Evolutionary conservation across 192 early-diverging fungal species (phyloP).

Genomic region (Coemansia reversa): DNA sequence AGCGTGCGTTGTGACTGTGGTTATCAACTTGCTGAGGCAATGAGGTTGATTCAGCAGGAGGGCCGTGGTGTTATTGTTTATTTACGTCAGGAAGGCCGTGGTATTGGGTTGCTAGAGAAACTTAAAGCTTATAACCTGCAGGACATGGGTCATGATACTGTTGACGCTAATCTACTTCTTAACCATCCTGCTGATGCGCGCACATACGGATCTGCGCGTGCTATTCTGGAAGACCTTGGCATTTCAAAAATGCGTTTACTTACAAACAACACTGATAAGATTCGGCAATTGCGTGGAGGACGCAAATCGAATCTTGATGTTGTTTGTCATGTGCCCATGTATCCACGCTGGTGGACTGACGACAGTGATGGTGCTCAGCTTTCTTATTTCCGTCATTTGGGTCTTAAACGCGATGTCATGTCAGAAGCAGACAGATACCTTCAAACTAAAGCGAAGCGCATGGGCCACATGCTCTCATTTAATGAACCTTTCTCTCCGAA

Average conservation of each 20-base stretch:
- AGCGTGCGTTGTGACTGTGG: slow-evolving; percentile 94
- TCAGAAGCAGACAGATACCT: slow-evolving; percentile 81
- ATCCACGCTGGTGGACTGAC: slow-evolving; percentile 80
- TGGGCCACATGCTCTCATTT: slow-evolving; percentile 79
- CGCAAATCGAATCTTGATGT: slow-evolving; percentile 61
- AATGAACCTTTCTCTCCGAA: slow-evolving; percentile 15
- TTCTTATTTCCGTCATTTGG: slow-evolving; percentile 34
- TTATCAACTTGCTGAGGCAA: slow-evolving; percentile 89
- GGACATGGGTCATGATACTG: slow-evolving; percentile 93
- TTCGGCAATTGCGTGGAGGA: slow-evolving; percentile 68
- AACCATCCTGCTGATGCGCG: slow-evolving; percentile 92
- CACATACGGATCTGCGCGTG: slow-evolving; percentile 84
- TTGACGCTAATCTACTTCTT: slow-evolving; percentile 85
- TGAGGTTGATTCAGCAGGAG: slow-evolving; percentile 80
- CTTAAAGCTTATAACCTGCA: slow-evolving; percentile 96
- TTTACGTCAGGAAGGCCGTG: slow-evolving; percentile 92
- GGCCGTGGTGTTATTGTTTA: slow-evolving; percentile 94
- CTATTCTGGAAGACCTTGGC: slow-evolving; percentile 83
- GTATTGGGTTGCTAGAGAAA: slow-evolving; percentile 93
- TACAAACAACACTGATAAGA: slow-evolving; percentile 97
- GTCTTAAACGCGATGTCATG: slow-evolving; percentile 37
- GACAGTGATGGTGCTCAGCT: slow-evolving; percentile 22
- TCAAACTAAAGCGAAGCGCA: slow-evolving; percentile 83
- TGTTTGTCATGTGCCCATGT: slow-evolving; percentile 83
- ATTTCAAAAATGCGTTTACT: slow-evolving; percentile 73